phyloP scores from a whole-genome alignment of 352 stramenopile species.

The Pythium dissotocum region DNA sequence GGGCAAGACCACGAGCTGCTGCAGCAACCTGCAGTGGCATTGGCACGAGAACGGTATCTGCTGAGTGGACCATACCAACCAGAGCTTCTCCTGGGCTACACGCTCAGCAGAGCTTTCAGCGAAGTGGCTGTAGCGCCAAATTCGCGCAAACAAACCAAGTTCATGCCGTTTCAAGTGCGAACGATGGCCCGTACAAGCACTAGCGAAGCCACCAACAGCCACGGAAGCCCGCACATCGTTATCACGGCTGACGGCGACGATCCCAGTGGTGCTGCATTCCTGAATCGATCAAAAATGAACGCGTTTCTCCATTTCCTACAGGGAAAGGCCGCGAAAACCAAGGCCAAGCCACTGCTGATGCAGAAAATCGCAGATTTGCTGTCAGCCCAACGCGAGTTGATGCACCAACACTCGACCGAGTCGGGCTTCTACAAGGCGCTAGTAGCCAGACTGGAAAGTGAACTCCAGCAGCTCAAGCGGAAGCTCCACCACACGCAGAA shows the following conservation, averaged over 20 bases:
- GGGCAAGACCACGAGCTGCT: neutral
- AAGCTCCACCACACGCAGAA: conserved; percentile 20
- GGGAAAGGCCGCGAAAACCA: conserved; percentile 38
- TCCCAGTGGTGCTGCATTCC: conserved; percentile 41
- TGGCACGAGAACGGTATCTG: conserved; percentile 50
- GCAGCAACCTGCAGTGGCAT: conserved; percentile 27
- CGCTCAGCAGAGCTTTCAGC: conserved; percentile 37
- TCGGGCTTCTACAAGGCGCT: conserved; percentile 32
- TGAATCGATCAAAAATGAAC: conserved; percentile 69
- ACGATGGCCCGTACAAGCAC: conserved; percentile 11
- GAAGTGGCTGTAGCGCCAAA: conserved; percentile 13
- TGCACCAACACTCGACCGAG: conserved; percentile 37
- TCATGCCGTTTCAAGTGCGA: conserved; percentile 40
- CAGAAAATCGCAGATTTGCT: conserved; percentile 49
- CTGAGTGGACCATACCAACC: conserved; percentile 48
- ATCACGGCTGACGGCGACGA: conserved; percentile 42
- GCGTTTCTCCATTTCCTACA: conserved; percentile 57
- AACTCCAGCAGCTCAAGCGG: conserved; percentile 40
- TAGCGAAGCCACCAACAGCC: conserved; percentile 14
- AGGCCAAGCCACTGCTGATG: conserved; percentile 50
- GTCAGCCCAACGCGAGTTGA: conserved; percentile 43
- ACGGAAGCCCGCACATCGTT: conserved; percentile 24
- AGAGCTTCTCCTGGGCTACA: conserved; percentile 47
- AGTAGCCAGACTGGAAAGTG: conserved; percentile 39
- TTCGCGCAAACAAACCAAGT: conserved; percentile 23